Evolutionary conservation across 2,329 filamentous ascomycete genomes (phyloP), one percentile per base, ranked within the genome.

Genomic region (Xylaria sp.): DNA sequence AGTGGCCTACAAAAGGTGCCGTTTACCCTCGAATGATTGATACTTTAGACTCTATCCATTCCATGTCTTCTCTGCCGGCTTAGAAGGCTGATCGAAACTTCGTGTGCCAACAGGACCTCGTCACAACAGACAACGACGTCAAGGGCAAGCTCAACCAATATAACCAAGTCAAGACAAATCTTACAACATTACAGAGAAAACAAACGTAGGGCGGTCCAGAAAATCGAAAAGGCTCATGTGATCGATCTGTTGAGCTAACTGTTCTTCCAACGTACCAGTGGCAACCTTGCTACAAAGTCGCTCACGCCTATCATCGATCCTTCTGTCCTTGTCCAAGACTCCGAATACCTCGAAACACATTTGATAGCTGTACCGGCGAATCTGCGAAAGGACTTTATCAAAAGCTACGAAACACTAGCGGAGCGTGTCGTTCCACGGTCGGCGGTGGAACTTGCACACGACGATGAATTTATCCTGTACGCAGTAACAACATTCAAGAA

Each of bases 281-380:
- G 96, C 72, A 99, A 98, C 80, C 91, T 99, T 57, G 88, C 94
- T 25, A 98, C 94, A 74, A 97, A 95, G 80, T 98, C 95, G 13
- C 90, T 99, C 72, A 90, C 93, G n/a, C 90, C 93, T 13, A 89
- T 98, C 71, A 91, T 99, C 75, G 88, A 95, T 76, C 94, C 95
- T 9, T 85, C 87, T 63, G 83, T 94, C 68, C 87, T 97, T 51
- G 88, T 98, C 72, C 92, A 92, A 80, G 91, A 97, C 79, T 98
- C 94, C 23, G 96, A 99, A 82, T 98, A 97, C 82, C 90, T 99
- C 75, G 94, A 98, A 83, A 98, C 96, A 35, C 94, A 98, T 79
- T 90, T 99, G 35, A 87, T 99, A 73, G 96, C 93, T 23, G 93
- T 99, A 9, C 96, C 96, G 2, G 89, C 87, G 57, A 90, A 89